phyloP scores from a whole-genome alignment of 345 rosid species.

The Arabis alpina region DNA sequence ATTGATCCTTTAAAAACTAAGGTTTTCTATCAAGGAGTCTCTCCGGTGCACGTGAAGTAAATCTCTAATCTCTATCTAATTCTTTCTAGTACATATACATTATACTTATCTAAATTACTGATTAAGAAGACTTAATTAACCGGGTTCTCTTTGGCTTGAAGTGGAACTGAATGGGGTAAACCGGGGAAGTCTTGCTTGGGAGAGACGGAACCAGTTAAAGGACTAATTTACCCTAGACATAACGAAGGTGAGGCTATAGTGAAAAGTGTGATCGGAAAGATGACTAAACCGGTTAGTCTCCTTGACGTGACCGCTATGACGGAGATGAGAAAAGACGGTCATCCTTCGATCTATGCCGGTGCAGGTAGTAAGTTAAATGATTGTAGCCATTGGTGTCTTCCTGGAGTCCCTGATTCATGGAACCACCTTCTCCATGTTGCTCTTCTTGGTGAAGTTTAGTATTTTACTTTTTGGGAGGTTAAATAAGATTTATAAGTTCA shows the following conservation, averaged over 20 bases:
- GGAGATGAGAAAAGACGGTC: slow-evolving; percentile 70
- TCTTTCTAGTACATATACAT: not conserved
- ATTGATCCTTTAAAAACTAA: slow-evolving; percentile 54
- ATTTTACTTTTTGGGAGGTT: not conserved
- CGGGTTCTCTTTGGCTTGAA: not conserved
- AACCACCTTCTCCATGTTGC: slow-evolving; percentile 61
- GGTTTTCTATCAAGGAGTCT: slow-evolving; percentile 68
- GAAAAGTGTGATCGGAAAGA: slow-evolving; percentile 45
- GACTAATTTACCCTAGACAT: slow-evolving; percentile 46
- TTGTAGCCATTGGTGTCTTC: slow-evolving; percentile 87
- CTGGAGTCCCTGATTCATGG: slow-evolving; percentile 81
- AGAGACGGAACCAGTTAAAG: slow-evolving; percentile 60
- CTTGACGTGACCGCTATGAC: slow-evolving; percentile 64
- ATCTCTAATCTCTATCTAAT: slow-evolving; percentile 19
- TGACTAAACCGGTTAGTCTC: slow-evolving; percentile 52
- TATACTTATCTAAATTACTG: not conserved
- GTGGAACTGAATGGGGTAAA: slow-evolving; percentile 55
- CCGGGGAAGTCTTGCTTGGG: slow-evolving; percentile 47
- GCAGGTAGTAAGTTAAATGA: slow-evolving; percentile 36
- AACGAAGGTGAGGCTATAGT: slow-evolving; percentile 48
- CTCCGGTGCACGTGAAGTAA: slow-evolving; percentile 55
- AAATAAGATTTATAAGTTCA: not conserved
- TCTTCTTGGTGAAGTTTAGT: slow-evolving; percentile 17
- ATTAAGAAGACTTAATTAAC: not conserved
- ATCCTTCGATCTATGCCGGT: slow-evolving; percentile 59